Percentiles rank a stretch among this genome's conserved stretches.
Conservation (phyloP, 441 rosid genomes). For the Metrosideros polymorpha region DNA sequence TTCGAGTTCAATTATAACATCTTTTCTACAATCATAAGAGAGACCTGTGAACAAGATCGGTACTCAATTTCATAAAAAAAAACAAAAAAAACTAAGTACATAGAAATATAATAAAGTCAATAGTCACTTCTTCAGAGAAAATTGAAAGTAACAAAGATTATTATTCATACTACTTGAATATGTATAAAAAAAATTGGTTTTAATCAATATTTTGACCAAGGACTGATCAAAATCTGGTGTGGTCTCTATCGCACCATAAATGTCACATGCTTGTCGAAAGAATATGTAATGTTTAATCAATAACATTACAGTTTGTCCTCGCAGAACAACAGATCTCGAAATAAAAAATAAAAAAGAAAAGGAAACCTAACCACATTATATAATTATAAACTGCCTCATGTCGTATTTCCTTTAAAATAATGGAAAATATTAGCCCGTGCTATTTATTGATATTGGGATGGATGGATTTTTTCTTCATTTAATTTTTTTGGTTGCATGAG, state of each 20-base stretch:
- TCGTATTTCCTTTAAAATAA: neutral
- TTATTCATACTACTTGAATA: neutral
- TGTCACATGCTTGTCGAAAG: neutral
- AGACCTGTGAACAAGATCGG: neutral
- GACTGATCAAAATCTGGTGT: neutral
- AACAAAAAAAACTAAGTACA: neutral
- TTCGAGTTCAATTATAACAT: neutral
- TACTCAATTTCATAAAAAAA: neutral
- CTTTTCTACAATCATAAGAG: neutral
- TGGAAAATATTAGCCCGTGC: neutral
- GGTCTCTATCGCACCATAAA: neutral
- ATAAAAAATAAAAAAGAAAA: neutral
- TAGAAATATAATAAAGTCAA: neutral
- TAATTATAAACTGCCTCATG: neutral
- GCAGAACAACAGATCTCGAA: neutral
- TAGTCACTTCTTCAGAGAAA: neutral
- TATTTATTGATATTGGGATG: neutral
- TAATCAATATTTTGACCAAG: neutral
- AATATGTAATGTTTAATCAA: neutral
- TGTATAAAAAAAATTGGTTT: neutral
- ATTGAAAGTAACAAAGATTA: neutral
- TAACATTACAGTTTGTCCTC: neutral
- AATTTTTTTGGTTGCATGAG: neutral
- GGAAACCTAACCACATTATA: neutral
- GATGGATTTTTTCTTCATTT: neutral